Evolutionary conservation across 768 basidiomycete genomes (phyloP), one percentile per base, ranked within the genome.

Genomic region (Gloeopeniophorella convolvens): DNA sequence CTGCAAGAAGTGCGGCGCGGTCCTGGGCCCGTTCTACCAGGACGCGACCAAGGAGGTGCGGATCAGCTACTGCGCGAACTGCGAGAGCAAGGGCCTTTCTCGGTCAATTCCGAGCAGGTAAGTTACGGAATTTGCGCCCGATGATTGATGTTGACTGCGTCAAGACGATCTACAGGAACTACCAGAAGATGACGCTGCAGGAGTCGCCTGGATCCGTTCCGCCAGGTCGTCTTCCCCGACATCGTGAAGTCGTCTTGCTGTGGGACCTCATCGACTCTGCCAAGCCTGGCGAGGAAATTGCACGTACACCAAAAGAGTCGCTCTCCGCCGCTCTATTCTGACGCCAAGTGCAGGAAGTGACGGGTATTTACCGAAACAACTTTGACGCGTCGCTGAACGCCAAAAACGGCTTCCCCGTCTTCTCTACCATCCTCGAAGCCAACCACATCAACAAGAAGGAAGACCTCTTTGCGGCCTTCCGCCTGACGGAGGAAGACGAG

Each of bases 391-490:
- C 94, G 3, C 80, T 99, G 59, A 99, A 99, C 66, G 83, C 91
- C 23, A 98, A 98, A 71, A 98, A 99, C 60, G 96, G 96, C 6
- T 99, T 99, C 72, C 96, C 96, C 2, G 96, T 99, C 27, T 99
- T 99, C 72, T 96, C 93, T 8, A 99, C 96, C 18, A 79, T 99
- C 56, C 86, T 99, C 50, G 96, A 98, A 65, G 96, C 94, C 15
- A 99, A 99, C 66, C 94, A 98, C 64, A 75, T 99, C 64, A 97
- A 96, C 73, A 97, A 98, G 74, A 98, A 98, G 68, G 95, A 98
- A 68, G 96, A 99, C 62, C 77, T 95, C 15, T 98, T 97, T 60
- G 95, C 96, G n/a, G 94, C 96, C 4, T 94, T 96, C 75, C 81
- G 91, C 24, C 77, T 99, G 20, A 97, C 94, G 0, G 95, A 98